Evolutionary conservation across 306 rosid species (phyloP).

Genomic region (Phaseolus lunatus): DNA sequence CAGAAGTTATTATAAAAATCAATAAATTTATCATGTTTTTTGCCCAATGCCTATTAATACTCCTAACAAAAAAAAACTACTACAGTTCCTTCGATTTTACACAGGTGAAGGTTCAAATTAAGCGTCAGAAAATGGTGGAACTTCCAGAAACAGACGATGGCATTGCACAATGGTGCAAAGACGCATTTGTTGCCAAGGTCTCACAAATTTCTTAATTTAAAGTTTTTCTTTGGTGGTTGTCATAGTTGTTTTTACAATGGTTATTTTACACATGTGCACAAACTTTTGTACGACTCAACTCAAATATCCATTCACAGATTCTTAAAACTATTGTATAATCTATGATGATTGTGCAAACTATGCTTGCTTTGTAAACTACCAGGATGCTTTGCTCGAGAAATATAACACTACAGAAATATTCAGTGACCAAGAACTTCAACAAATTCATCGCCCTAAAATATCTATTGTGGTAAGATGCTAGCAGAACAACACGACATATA

Average conservation of each 20-base stretch:
- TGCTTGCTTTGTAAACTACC: slow-evolving; percentile 12
- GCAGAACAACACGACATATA: too few species aligned
- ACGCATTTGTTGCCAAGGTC: slow-evolving; percentile 78
- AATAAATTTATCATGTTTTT: not conserved
- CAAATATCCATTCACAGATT: not conserved
- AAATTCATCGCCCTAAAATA: slow-evolving; percentile 63
- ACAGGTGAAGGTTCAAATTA: slow-evolving; percentile 81
- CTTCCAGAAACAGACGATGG: slow-evolving; percentile 78
- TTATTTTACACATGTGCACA: not conserved
- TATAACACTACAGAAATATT: slow-evolving; percentile 57
- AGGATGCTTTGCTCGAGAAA: slow-evolving; percentile 87
- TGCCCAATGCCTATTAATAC: not conserved
- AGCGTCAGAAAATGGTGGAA: slow-evolving; percentile 72
- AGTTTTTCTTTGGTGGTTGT: not conserved
- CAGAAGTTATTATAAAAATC: not conserved
- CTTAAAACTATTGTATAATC: not conserved
- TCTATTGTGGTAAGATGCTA: slow-evolving; percentile 64
- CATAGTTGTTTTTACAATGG: not conserved
- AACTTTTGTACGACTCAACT: not conserved
- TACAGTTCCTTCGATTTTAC: not conserved
- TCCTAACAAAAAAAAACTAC: slow-evolving; percentile 5
- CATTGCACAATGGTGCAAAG: slow-evolving; percentile 88
- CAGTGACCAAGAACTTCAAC: slow-evolving; percentile 61
- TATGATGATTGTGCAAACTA: not conserved
- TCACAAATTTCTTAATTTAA: not conserved